Evolutionary conservation across 2,329 filamentous ascomycete species (phyloP), one percentile per base, ranked within the genome.

Genomic region (Cytospora chrysosperma): DNA sequence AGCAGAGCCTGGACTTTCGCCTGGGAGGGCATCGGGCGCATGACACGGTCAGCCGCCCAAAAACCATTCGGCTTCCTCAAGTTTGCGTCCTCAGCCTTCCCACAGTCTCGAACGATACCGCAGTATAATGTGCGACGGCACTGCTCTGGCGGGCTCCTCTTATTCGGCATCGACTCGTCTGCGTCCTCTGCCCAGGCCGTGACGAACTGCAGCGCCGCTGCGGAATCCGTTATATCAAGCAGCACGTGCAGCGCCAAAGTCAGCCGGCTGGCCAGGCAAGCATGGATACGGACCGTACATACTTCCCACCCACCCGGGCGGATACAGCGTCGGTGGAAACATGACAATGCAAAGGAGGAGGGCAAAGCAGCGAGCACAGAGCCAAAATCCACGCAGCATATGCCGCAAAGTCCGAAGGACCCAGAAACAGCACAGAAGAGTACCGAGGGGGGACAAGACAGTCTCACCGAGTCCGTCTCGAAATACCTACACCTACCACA

Each of bases 401-500:
- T 60, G 1, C 40, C 67, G 12, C 69, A 68, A 32, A 62, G 66
- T 54, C 69, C 71, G 53, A 62, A 67, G 13, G 72, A 77, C 24
- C 61, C 72, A 24, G 79, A 82, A 66, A 78, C 81, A 6, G 15
- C 28, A 2, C 47, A 40, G n/a, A 61, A 30, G 49, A 56, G 28
- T 1, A 51, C 24, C 10, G 64, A 55, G 15, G 53, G 55, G 26
- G 61, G n/a, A 15, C 61, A 66, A 17, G 64, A 66, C 26, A 66
- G 61, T 4, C 76, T 84, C 52, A 75, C 81, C 19, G 74, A 79
- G 52, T 82, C 84, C 30, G 75, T 86, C 70, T 85, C 83, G 37
- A 86, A 85, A 69, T 88, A 88, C 68, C 71, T 87, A 10, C 82
- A 86, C 71, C 74, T 87, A 62, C 78, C 83, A 32, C 67, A 71